Conservation (phyloP, 1,284 basidiomycete genomes). For the Mrakiaceae sp. region DNA sequence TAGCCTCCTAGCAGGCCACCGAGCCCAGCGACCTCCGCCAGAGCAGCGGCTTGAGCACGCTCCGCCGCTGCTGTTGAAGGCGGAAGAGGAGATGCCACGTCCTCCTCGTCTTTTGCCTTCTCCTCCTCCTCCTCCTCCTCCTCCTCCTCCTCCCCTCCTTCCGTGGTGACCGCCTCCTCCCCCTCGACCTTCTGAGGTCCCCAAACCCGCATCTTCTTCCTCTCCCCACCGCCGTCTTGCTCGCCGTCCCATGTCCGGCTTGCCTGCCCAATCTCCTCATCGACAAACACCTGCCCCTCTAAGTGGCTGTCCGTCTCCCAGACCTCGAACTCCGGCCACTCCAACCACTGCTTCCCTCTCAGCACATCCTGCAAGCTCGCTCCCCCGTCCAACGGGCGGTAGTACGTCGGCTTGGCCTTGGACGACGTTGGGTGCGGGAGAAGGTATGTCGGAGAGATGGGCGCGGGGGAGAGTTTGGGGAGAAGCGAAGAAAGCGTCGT, state of each 20-base stretch:
- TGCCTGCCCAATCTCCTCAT: no score
- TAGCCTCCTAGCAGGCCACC: constrained; percentile 10
- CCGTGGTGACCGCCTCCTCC: background rate
- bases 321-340: constrained; percentile 1
- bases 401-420: background rate
- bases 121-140: background rate
- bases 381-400: background rate
- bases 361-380: background rate
- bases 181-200: background rate
- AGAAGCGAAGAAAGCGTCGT: background rate
- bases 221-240: background rate
- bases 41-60: background rate
- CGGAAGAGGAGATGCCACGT: no score
- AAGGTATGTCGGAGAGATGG: background rate
- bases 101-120: background rate
- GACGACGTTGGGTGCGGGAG: constrained; percentile 10
- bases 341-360: background rate
- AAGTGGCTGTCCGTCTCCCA: background rate
- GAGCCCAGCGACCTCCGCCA: background rate
- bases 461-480: background rate
- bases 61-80: no score
- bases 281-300: no score
- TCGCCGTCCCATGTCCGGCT: background rate
- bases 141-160: background rate
- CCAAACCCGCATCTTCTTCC: constrained; percentile 12